phyloP scores from a whole-genome alignment of 1,139 yeast genomes.

The Candida labiduridarum region DNA sequence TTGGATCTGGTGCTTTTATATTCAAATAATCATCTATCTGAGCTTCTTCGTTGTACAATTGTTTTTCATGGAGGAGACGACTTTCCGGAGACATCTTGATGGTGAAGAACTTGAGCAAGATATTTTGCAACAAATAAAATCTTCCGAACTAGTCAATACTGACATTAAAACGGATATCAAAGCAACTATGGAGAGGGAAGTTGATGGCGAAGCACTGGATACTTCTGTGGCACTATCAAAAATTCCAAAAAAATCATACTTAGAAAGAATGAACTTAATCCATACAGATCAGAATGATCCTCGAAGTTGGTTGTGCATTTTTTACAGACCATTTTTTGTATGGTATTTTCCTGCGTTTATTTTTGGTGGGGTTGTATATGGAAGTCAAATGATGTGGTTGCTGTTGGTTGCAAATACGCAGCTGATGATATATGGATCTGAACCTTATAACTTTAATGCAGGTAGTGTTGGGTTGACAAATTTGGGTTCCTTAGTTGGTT shows the following conservation, averaged over 20 bases:
- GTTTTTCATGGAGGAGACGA: constrained; percentile 48
- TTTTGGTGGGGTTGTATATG: constrained; percentile 65
- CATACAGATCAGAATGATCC: constrained; percentile 42
- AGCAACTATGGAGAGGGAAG: constrained; percentile 10
- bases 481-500: constrained; percentile 42
- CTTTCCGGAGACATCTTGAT: constrained; percentile 26
- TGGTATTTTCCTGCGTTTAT: constrained; percentile 58
- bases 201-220: constrained; percentile 6
- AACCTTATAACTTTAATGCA: constrained; percentile 38
- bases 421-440: constrained; percentile 36
- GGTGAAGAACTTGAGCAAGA: constrained; percentile 21
- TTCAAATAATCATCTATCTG: constrained; percentile 51
- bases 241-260: constrained; percentile 32
- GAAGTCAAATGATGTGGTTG: constrained; percentile 61
- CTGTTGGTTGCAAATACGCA: constrained; percentile 48
- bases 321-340: constrained; percentile 42
- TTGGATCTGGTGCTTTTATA: constrained; percentile 49
- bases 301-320: constrained; percentile 42
- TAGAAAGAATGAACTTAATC: constrained; percentile 34
- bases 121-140: constrained; percentile 27
- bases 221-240: constrained; percentile 16
- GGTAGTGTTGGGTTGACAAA: constrained; percentile 43
- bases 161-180: constrained; percentile 9
- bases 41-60: constrained; percentile 43
- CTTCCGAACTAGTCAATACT: constrained; percentile 12